These are phyloP conservation scores for Candida ficus DNA, from an alignment of 805 yeast species.

Conservation along the genomic window DNA sequence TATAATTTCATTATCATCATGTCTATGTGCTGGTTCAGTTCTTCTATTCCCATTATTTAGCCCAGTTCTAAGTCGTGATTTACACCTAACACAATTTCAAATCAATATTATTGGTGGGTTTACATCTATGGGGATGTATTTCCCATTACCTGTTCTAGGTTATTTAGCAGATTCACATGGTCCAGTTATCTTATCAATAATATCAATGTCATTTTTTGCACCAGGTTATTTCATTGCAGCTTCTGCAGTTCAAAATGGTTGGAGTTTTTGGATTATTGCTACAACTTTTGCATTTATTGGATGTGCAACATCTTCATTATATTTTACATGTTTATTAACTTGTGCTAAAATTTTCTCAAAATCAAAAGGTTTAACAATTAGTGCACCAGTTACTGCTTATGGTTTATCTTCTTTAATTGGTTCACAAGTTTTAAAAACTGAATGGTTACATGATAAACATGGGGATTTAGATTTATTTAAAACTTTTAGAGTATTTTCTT, in stretches of 20 bases:
- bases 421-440: constrained; percentile 50
- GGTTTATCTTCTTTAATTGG: constrained; percentile 79
- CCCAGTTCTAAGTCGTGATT: constrained; percentile 52
- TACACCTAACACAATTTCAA: constrained; percentile 60
- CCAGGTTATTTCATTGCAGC: constrained; percentile 63
- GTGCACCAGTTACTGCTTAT: constrained; percentile 83
- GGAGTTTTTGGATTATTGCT: constrained; percentile 34
- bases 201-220: constrained; percentile 55
- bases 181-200: constrained; percentile 61
- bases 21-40: constrained; percentile 79
- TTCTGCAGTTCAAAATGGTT: constrained; percentile 26
- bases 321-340: constrained; percentile 65
- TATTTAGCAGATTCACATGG: constrained; percentile 83
- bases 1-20: constrained; percentile 49
- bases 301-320: constrained; percentile 65
- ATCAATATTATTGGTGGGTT: constrained; percentile 70
- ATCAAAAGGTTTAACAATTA: constrained; percentile 73
- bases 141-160: constrained; percentile 79
- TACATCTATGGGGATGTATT: constrained; percentile 76
- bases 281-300: constrained; percentile 57
- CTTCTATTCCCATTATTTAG: constrained; percentile 78
- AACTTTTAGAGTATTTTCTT: constrained; percentile 49
- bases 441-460: constrained; percentile 21
- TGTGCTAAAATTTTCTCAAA: constrained; percentile 84
- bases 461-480: constrained; percentile 39